phyloP scores from a whole-genome alignment of 176 grass and related monocot genomes.

The Raddia distichophylla region DNA sequence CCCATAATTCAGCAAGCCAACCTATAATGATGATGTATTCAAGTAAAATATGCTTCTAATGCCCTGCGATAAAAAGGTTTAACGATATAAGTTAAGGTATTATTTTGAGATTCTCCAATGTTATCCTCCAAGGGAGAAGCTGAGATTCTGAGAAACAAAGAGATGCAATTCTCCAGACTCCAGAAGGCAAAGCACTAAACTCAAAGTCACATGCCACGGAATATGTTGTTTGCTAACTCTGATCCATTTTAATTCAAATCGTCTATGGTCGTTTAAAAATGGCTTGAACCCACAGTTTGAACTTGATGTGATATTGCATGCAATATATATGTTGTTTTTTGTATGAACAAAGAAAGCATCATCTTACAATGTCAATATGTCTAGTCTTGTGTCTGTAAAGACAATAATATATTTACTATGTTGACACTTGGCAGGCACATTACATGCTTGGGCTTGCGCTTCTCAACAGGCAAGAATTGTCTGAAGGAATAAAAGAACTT shows the following conservation, averaged over 20 bases:
- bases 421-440: slow-evolving; percentile 70
- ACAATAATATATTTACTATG: slow-evolving; percentile 24
- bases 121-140: neutral
- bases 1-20: neutral
- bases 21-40: neutral
- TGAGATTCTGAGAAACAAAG: slow-evolving; percentile 1
- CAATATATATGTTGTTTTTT: neutral
- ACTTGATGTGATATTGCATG: slow-evolving; percentile 16
- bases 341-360: neutral
- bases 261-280: slow-evolving; percentile 23
- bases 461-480: slow-evolving; percentile 64
- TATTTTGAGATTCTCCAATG: slow-evolving; percentile 1
- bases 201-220: neutral
- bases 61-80: neutral
- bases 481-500: slow-evolving; percentile 81
- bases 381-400: neutral
- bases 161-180: neutral
- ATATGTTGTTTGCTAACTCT: neutral
- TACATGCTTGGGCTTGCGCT: slow-evolving; percentile 84
- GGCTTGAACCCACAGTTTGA: slow-evolving; percentile 1
- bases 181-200: neutral
- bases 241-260: neutral
- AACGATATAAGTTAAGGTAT: neutral
- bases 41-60: slow-evolving; percentile 22
- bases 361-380: slow-evolving; percentile 9